Evolutionary conservation across 306 rosid genomes (phyloP), one percentile per base, ranked within the genome.

Genomic region (Vigna radiata): DNA sequence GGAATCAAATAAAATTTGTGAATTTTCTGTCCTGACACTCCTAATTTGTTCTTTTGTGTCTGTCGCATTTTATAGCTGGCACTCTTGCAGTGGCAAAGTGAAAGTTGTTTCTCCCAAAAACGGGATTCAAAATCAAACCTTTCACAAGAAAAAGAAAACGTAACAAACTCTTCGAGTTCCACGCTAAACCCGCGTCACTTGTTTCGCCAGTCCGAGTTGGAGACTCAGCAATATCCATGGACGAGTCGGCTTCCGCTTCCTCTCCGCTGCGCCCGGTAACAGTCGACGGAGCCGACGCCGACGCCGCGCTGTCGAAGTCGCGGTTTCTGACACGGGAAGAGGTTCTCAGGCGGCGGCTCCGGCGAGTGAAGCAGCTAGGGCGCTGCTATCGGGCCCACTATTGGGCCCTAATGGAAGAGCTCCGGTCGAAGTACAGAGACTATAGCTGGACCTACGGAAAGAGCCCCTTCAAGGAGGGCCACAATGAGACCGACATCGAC

Each of bases 391-490:
- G 73, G 70, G 21, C 70, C 23, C 84, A 77, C 74, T 90, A 91
- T 53, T 91, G 96, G 98, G 90, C 87, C 15, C 75, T 93, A 1
- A 87, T 90, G 93, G 91, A 87, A 71, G 89, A 88, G 0, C 56
- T 91, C 14, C 87, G 74, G 82, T 48, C 77, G 18, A 83, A 82
- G 76, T 79, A 83, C 84, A 74, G 83, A 60, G 86, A 89, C 3
- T 93, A 89, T 63, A 89, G 79, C 66, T 91, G 98, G 97, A 82
- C 82, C 10, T 86, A 84, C 48, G 98, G 97, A 0, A 89, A 77
- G 79, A 89, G 91, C 71, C 97, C 98, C 53, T 88, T 87, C 84
- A 83, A 85, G 54, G 90, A 81, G 33, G 90, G 16, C 13, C 52
- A 14, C 52, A 14, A 81, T 17, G 91, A 80, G 1, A 76, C 33